Conservation (phyloP, 78 protist species). For the Dictyostelium citrinum region DNA sequence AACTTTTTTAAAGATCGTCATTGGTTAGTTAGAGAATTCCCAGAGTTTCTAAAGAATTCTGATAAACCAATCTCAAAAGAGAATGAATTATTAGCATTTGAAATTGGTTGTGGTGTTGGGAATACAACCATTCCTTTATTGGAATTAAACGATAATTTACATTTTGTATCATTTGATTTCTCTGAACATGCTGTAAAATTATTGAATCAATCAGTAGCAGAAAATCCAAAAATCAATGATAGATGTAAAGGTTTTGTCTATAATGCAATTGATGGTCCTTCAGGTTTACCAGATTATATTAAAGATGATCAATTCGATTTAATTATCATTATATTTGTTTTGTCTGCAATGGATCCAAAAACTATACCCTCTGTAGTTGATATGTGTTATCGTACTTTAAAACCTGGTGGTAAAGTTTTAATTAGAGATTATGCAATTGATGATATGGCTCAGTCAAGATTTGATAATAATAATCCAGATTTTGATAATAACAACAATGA, state of each 20-base stretch:
- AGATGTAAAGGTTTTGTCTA: slow-evolving; percentile 55
- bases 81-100: slow-evolving; percentile 12
- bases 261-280: slow-evolving; percentile 13
- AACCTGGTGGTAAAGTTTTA: slow-evolving; percentile 82
- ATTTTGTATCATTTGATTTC: slow-evolving; percentile 73
- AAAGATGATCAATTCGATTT: slow-evolving; percentile 14
- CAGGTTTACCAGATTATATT: neutral
- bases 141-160: slow-evolving; percentile 32
- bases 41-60: slow-evolving; percentile 2
- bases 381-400: slow-evolving; percentile 40
- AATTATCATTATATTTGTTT: slow-evolving; percentile 81
- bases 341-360: slow-evolving; percentile 83
- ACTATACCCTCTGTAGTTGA: slow-evolving; percentile 41
- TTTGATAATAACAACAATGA: neutral
- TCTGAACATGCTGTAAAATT: slow-evolving; percentile 61
- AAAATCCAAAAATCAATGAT: neutral
- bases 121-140: slow-evolving; percentile 81
- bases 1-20: slow-evolving; percentile 85
- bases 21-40: slow-evolving; percentile 79
- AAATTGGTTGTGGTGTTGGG: slow-evolving; percentile 93
- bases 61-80: neutral
- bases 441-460: slow-evolving; percentile 83
- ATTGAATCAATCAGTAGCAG: slow-evolving; percentile 15
- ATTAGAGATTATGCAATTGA: slow-evolving; percentile 87
- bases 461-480: slow-evolving; percentile 12